Percentiles rank a stretch among this genome's conserved stretches.
phyloP scores from a whole-genome alignment of 345 rosid species.

The Boechera stricta region DNA sequence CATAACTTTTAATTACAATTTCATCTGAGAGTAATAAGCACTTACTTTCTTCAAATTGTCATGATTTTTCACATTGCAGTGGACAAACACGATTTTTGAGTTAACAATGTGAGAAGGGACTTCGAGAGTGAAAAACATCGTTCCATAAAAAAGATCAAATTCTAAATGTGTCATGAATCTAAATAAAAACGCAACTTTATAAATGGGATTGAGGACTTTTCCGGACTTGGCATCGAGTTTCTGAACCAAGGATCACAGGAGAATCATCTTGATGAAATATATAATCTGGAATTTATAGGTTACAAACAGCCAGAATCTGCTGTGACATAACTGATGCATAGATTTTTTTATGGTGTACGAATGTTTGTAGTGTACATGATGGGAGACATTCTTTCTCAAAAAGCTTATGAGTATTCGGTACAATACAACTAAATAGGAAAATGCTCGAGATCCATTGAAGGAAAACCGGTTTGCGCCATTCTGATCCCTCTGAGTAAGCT shows the following conservation, averaged over 20 bases:
- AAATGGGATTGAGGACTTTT: not conserved
- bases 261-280: slow-evolving; percentile 11
- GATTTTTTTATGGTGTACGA: slow-evolving; percentile 25
- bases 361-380: slow-evolving; percentile 31
- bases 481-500: slow-evolving; percentile 78
- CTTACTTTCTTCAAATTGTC: not conserved
- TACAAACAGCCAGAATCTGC: slow-evolving; percentile 21
- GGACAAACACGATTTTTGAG: not conserved
- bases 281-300: not conserved
- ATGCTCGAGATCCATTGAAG: slow-evolving; percentile 77
- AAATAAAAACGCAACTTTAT: not conserved
- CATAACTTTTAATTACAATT: not conserved
- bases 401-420: slow-evolving; percentile 29
- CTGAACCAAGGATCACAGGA: not conserved
- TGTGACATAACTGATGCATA: slow-evolving; percentile 16
- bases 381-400: slow-evolving; percentile 35
- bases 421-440: slow-evolving; percentile 59
- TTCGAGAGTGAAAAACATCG: not conserved
- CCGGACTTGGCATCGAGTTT: not conserved
- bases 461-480: slow-evolving; percentile 61
- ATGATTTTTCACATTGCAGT: not conserved
- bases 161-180: not conserved
- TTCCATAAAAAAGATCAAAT: not conserved
- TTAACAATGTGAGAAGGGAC: not conserved
- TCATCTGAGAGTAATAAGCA: not conserved